Evolutionary conservation across 2,329 filamentous ascomycete species (phyloP), one percentile per base, ranked within the genome.

Genomic region (Neofusicoccum umdonicola): DNA sequence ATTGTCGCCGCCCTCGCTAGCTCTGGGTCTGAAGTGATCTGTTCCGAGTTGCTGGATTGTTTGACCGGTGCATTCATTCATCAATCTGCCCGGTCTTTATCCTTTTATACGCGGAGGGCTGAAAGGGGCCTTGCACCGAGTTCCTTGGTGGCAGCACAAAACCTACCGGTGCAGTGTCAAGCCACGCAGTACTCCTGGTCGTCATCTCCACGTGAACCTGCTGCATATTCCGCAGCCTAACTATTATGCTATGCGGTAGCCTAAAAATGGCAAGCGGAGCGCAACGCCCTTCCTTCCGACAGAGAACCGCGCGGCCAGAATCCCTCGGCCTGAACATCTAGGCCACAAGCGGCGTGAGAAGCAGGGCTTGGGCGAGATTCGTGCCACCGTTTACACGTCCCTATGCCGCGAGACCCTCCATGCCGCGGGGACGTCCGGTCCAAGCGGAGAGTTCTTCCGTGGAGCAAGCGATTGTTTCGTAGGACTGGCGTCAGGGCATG

Each of bases 211-310:
- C 56, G 17, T 60, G 56, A 47, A 9, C 42, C 8, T 39, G 31
- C 15, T 44, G 50, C 61, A 56, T 56, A 22, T 39, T 22, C n/a
- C 50, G 27, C 39, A 56, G 17, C 15, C 22, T 22, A 50, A 27
- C 41, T 22, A n/a, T 5, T 42, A 27, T 27, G 51, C 50, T 31
- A 4, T 56, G 35, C 61, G 50, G 50, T 63, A 56, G 31, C 61
- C 41, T 47, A 63, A 56, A 37, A 19, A 39, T 12, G 17, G 31
- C 27, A 63, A 39, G 41, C 56, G 61, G 61, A 54, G 50, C 44
- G 61, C 41, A 52, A 63, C 61, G 61, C 61, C 61, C 61, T 63
- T 52, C 19, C 61, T 56, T 63, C 50, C 61, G 27, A 60, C 9
- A 27, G 31, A 37, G 61, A 17, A 47, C 12, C 19, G 15, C 22